A percentile compares a stretch with the other conserved stretches of the same genome.
Evolutionary conservation across 75 land plant genomes (phyloP).

Genomic region (Sequoia sempervirens): DNA sequence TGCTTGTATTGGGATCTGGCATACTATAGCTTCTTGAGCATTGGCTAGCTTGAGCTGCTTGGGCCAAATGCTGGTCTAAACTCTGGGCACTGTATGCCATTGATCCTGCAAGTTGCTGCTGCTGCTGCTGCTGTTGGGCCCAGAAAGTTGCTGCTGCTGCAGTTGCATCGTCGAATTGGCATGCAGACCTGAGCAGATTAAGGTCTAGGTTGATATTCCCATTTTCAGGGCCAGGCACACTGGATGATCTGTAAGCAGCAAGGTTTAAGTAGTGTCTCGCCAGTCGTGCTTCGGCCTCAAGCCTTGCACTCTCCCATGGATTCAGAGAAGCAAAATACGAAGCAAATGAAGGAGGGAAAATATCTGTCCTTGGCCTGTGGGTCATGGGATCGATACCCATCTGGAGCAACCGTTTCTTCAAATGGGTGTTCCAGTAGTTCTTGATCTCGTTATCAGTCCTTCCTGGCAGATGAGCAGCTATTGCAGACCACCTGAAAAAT

Average conservation of each 20-base stretch:
- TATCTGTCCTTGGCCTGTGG: constrained; percentile 7
- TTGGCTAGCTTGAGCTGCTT: neutral
- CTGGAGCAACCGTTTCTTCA: constrained; percentile 15
- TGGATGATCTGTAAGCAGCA: constrained; percentile 4
- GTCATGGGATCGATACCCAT: constrained; percentile 16
- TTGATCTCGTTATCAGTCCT: constrained; percentile 11
- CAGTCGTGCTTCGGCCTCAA: constrained; percentile 7
- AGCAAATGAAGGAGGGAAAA: constrained; percentile 2
- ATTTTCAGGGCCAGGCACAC: neutral
- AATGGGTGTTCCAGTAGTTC: constrained; percentile 17
- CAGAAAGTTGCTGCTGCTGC: neutral
- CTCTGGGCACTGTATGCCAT: neutral
- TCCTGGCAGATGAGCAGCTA: constrained; percentile 11
- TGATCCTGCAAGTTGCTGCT: neutral
- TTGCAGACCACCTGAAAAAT: constrained; percentile 16
- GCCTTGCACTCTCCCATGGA: constrained; percentile 8
- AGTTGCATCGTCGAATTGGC: neutral
- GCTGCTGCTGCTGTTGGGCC: neutral
- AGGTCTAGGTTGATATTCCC: constrained; percentile 5
- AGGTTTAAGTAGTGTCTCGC: neutral
- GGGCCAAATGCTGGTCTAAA: constrained; percentile 3
- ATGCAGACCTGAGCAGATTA: constrained; percentile 6
- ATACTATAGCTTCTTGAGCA: neutral
- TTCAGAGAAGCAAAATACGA: constrained; percentile 3
- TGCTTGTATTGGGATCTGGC: neutral